Evolutionary conservation across 129 eudicot genomes (phyloP).

Genomic region (Pseudognaphalium luteoalbum): DNA sequence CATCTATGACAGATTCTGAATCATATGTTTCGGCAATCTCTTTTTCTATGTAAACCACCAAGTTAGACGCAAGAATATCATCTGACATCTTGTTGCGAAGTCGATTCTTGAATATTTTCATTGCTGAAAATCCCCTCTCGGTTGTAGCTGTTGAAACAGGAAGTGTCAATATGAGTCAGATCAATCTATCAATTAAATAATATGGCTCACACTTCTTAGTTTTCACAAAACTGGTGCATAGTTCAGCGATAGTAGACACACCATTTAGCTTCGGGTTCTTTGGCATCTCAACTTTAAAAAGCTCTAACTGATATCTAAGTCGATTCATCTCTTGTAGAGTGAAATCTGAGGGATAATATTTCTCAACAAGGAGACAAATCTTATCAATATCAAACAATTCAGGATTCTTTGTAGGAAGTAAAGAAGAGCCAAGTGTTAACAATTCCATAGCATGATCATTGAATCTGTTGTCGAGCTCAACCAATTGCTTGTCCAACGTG

Average conservation of each 20-base stretch:
- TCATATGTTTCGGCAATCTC: too few species aligned
- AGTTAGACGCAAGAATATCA: background rate
- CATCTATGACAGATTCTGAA: too few species aligned
- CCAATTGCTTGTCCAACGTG: background rate
- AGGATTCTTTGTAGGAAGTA: background rate
- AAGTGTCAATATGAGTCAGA: background rate
- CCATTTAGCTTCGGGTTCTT: background rate
- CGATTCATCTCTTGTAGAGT: too few species aligned
- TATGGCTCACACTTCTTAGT: background rate
- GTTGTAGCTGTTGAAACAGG: too few species aligned
- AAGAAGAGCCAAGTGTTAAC: background rate
- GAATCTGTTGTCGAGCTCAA: background rate
- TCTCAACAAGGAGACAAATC: background rate
- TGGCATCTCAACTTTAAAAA: background rate
- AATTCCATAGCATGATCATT: background rate
- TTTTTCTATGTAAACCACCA: background rate
- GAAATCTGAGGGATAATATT: background rate
- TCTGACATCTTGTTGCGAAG: conserved; percentile 2
- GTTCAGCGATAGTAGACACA: background rate
- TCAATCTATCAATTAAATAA: too few species aligned
- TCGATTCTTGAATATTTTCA: background rate
- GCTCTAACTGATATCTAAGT: background rate
- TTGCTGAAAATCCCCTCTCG: background rate
- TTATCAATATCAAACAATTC: background rate
- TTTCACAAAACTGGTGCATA: background rate